Evolutionary conservation across 1,139 yeast species (phyloP), one percentile per base, ranked within the genome.

Genomic region (Zygosaccharomyces pseudobailii): DNA sequence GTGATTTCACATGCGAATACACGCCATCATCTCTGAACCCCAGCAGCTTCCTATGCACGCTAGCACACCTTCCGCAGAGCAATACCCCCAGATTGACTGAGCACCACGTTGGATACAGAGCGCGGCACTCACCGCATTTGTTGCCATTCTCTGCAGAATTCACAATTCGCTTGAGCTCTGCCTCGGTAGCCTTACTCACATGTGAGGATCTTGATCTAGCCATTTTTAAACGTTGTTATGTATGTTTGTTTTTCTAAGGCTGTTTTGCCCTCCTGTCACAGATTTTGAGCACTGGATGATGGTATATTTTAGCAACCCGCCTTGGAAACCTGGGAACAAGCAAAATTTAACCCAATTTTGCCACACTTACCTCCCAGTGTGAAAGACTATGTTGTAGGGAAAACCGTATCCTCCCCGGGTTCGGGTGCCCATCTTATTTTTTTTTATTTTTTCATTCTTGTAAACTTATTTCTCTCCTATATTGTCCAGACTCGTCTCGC

Each of bases 21-120:
- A 65, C 68, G 36, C 56, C 62, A 48, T 67, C 71, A 27, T 58
- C 60, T 20, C 67, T 58, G 41, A 57, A 55, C 25, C 58, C 65
- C 40, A 70, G 60, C 25, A 62, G 59, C 30, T 67, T 67, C 39
- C 67, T 57, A 47, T 68, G 71, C 6, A 78, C 73, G 8, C 86
- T 78, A 6, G 90, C 88, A 73, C 94, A 85, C 53, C 89, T 71
- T 4, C 90, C 92, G 68, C 94, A 85, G 25, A 85, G 69, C 51
- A 85, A 79, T 4, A 84, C 69, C 24, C 92, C 92, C 41, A 66
- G 49, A 42, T 60, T 63, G 4, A 55, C 42, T 1, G 65, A 59
- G 45, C 63, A 62, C 67, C 60, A 63, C 23, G 68, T 84, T 4
- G 92, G 92, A 63, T 76, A 80, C 3, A 74, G 62, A 1, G 79